These are phyloP conservation scores for Pascua guehoae DNA, from an alignment of 1,284 basidiomycete species.

Conservation along the genomic window DNA sequence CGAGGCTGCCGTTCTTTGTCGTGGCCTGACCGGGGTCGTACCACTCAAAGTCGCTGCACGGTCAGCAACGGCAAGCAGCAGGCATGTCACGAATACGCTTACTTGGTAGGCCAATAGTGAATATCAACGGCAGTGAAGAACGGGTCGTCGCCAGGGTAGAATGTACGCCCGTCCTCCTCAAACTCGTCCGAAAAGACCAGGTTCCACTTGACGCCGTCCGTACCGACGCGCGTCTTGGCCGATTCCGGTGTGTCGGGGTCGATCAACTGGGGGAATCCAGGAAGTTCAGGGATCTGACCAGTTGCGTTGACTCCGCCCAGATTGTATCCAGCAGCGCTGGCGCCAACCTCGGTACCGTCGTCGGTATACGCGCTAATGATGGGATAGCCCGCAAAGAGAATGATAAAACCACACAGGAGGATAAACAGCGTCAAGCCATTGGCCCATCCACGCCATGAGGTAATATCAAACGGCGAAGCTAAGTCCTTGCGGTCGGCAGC, in stretches of 20 bases:
- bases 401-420: constrained; percentile 52
- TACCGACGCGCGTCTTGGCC: constrained; percentile 61
- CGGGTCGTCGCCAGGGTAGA: constrained; percentile 54
- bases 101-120: constrained; percentile 55
- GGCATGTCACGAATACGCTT: constrained; percentile 8
- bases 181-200: constrained; percentile 87
- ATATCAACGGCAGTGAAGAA: constrained; percentile 53
- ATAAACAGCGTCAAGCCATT: constrained; percentile 57
- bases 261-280: constrained; percentile 61
- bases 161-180: constrained; percentile 59
- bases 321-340: constrained; percentile 54
- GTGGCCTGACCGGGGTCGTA: constrained; percentile 75
- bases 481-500: constrained; percentile 30
- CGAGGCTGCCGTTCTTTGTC: constrained; percentile 74
- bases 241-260: constrained; percentile 63
- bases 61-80: neutral
- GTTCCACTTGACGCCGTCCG: constrained; percentile 62
- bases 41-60: constrained; percentile 47
- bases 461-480: constrained; percentile 49
- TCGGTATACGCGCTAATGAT: constrained; percentile 59
- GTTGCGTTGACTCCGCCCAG: constrained; percentile 72
- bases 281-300: constrained; percentile 59
- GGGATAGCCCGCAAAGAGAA: constrained; percentile 74
- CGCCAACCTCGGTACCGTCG: constrained; percentile 29
- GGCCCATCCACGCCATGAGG: constrained; percentile 44